Evolutionary conservation across 306 rosid species (phyloP).

Genomic region (Cicer judaicum): DNA sequence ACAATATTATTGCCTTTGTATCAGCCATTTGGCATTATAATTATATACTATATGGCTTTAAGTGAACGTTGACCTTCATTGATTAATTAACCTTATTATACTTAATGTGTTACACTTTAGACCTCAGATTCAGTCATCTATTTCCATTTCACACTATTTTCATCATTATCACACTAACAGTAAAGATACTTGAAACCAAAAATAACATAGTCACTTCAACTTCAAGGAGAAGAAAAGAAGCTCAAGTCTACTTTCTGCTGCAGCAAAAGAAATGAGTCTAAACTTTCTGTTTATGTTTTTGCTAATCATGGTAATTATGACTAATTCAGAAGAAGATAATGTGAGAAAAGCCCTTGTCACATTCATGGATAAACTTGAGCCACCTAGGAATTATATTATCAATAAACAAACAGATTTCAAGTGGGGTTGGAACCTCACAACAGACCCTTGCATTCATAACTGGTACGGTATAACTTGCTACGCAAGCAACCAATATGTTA

Average conservation of each 20-base stretch:
- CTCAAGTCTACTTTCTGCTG: neutral
- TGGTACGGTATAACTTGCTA: conserved; percentile 64
- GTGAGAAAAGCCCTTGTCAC: conserved; percentile 53
- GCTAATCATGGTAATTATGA: conserved; percentile 27
- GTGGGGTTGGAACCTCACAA: conserved; percentile 66
- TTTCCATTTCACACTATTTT: conserved; percentile 20
- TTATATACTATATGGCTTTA: conserved; percentile 23
- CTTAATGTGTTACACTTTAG: neutral
- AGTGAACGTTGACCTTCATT: conserved; percentile 30
- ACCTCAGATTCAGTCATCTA: conserved; percentile 29
- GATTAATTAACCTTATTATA: neutral
- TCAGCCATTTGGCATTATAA: conserved; percentile 54
- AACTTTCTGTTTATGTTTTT: conserved; percentile 44
- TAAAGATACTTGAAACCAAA: neutral
- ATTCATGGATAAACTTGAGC: conserved; percentile 69
- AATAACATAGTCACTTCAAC: conserved; percentile 6
- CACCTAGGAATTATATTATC: conserved; percentile 15
- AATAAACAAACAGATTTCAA: conserved; percentile 18
- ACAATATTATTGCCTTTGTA: conserved; percentile 14
- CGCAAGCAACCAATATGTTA: conserved; percentile 36
- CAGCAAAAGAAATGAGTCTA: conserved; percentile 50
- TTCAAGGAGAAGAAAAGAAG: neutral
- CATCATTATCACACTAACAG: neutral
- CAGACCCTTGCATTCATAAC: conserved; percentile 63
- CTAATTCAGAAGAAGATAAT: conserved; percentile 50